Conservation (phyloP, 805 yeast genomes). For the Wickerhamia fluorescens region DNA sequence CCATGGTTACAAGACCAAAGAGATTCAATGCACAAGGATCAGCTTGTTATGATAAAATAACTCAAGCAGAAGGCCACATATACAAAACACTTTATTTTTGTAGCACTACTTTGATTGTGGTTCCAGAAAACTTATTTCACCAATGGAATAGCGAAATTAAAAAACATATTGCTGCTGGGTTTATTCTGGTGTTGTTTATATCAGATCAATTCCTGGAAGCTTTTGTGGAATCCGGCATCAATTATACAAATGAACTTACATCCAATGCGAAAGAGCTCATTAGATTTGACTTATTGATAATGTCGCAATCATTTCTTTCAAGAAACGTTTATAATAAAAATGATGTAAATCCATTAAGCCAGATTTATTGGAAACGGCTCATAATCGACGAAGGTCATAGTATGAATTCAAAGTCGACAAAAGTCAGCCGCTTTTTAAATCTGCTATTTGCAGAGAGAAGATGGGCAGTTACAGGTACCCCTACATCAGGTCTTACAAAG, state of each 20-base stretch:
- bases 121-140: conserved; percentile 59
- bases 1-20: no score
- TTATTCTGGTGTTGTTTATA: conserved; percentile 27
- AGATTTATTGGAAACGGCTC: conserved; percentile 58
- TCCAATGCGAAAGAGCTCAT: conserved; percentile 25
- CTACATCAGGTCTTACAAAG: conserved; percentile 62
- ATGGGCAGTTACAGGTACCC: conserved; percentile 76
- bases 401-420: conserved; percentile 45
- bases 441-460: conserved; percentile 49
- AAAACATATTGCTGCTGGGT: conserved; percentile 43
- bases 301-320: conserved; percentile 43
- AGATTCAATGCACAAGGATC: conserved; percentile 15
- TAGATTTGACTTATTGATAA: conserved; percentile 45
- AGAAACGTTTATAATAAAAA: conserved; percentile 24
- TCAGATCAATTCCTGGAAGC: conserved; percentile 24
- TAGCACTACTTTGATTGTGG: conserved; percentile 50
- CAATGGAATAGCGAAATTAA: conserved; percentile 58
- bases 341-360: conserved; percentile 25
- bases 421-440: conserved; percentile 43
- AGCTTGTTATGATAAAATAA: no score
- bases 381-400: conserved; percentile 76
- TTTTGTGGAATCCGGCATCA: conserved; percentile 7
- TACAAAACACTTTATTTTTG: conserved; percentile 35
- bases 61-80: conserved; percentile 12
- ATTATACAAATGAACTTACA: conserved; percentile 15